Base-by-base conservation (phyloP, 345 rosid species). In the Luvunga scandens region DNA sequence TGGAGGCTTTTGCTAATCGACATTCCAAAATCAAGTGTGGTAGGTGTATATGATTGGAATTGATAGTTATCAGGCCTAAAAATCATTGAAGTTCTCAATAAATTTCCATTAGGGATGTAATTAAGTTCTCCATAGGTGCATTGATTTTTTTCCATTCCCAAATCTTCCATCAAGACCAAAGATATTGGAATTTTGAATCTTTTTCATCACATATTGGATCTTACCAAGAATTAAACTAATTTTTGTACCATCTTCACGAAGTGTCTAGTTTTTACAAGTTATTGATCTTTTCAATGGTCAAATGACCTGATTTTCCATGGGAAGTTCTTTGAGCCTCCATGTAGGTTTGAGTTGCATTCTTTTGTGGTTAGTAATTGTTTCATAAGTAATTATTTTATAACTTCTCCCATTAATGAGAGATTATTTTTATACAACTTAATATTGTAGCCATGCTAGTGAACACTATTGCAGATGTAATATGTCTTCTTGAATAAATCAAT, bases 21-120 rank as follows among this genome's bases (percentile, higher is more conserved):
- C 98, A 94, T 85, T 87, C 87, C 88, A 94, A 96, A 86, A 94
- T 94, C 67, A 92, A 80, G 84, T 96, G 98, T 83, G 98, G 99
- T 94, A 90, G 80, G 97, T 84, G 33, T 50, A 34, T 60, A n/a
- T 63, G 36, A n/a, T 72, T 36, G 63, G 36, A 34, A 71, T 73
- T 64, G 50, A 28, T 48, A 8, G 36, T 39, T 61, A 50, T 75
- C 30, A 25, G 66, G 53, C 61, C 30, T 75, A 14, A 71, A 78
- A 2, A 64, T 79, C 42, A 27, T 69, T 72, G n/a, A 42, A 9
- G 21, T 28, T 16, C 34, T 63, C 21, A 16, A 63, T 28, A 13
- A 53, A 53, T 53, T 50, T 62, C n/a, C n/a, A 62, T 27, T 12
- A 28, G 3, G 5, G 34, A 14, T 28, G 34, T 28, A 4, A 28